These are phyloP conservation scores for Cucurbita maxima DNA, from an alignment of 306 rosid genomes.

Conservation along the genomic window DNA sequence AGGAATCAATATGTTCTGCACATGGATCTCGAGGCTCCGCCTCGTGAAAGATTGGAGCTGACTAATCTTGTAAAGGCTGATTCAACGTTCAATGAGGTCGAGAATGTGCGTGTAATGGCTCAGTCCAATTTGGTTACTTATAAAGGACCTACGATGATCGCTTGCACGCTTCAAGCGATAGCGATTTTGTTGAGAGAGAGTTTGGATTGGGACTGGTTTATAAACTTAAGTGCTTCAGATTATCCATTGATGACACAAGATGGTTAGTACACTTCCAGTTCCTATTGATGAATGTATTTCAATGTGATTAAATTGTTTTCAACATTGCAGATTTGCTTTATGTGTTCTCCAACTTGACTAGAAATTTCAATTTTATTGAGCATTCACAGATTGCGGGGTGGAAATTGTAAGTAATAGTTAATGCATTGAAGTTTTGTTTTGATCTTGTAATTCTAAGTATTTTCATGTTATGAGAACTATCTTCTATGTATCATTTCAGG, in stretches of 20 bases:
- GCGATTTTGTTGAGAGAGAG: constrained; percentile 79
- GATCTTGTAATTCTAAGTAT: neutral
- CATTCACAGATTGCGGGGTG: constrained; percentile 58
- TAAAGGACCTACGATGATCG: constrained; percentile 98
- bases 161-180: constrained; percentile 92
- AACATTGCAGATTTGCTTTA: constrained; percentile 71
- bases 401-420: constrained; percentile 63
- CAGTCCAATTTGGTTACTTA: constrained; percentile 77
- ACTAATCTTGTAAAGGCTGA: constrained; percentile 75
- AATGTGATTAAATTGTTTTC: neutral
- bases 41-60: constrained; percentile 88
- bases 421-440: neutral
- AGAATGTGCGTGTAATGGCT: constrained; percentile 85
- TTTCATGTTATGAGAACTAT: neutral
- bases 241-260: constrained; percentile 95
- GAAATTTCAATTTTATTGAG: constrained; percentile 77
- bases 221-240: constrained; percentile 96
- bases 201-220: constrained; percentile 68
- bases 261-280: constrained; percentile 35
- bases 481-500: constrained; percentile 27
- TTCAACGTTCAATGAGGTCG: constrained; percentile 57
- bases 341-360: constrained; percentile 68
- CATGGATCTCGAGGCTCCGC: constrained; percentile 96
- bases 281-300: neutral
- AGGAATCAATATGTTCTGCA: constrained; percentile 84